phyloP scores from a whole-genome alignment of 2,329 filamentous ascomycete species.

The Clarireedia monteithiana region DNA sequence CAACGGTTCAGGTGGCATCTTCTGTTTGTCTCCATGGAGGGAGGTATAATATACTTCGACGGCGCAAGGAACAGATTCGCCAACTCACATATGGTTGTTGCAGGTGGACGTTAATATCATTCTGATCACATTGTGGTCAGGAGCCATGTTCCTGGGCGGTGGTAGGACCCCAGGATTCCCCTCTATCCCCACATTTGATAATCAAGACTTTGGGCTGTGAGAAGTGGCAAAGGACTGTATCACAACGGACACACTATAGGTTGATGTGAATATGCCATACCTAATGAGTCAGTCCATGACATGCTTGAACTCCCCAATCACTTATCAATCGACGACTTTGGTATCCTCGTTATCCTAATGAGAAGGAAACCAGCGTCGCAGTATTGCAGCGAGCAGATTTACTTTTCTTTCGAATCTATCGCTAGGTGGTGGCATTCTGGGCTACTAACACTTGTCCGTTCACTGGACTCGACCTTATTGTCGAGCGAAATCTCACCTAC shows the following conservation, averaged over 20 bases:
- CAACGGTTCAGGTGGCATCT: neutral
- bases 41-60: neutral
- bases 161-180: neutral
- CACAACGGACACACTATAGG: neutral
- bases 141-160: neutral
- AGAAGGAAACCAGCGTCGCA: neutral
- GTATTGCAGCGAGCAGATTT: slow-evolving; percentile 3
- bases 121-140: neutral
- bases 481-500: neutral
- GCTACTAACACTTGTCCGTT: neutral
- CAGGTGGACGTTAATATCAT: neutral
- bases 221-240: slow-evolving; percentile 1
- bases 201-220: neutral
- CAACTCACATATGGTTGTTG: neutral
- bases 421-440: neutral
- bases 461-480: neutral
- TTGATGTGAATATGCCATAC: slow-evolving; percentile 10
- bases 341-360: neutral
- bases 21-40: neutral
- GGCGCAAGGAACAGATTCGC: neutral
- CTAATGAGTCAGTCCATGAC: slow-evolving; percentile 3
- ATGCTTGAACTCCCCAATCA: slow-evolving; percentile 5
- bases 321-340: neutral
- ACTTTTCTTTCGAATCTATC: neutral
- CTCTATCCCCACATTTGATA: slow-evolving; percentile 3